A percentile compares a stretch with the other conserved stretches of the same genome.
phyloP scores from a whole-genome alignment of 768 basidiomycete genomes.

The Cubamyces sp. region DNA sequence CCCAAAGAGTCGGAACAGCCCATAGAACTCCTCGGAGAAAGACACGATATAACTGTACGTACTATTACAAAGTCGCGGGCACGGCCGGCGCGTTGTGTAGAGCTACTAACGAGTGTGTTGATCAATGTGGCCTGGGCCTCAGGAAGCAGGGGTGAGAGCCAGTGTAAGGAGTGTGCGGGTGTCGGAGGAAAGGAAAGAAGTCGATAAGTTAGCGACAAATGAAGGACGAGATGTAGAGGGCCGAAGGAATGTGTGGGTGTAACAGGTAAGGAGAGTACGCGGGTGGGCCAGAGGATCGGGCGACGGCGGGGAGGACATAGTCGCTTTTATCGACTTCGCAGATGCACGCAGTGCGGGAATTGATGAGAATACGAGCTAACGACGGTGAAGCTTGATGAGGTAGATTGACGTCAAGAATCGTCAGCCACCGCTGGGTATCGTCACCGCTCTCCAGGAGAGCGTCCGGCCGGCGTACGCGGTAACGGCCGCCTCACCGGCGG shows the following conservation, averaged over 20 bases:
- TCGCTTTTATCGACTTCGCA: constrained; percentile 6
- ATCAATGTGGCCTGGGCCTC: no score
- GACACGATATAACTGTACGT: no score
- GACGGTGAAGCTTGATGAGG: not conserved
- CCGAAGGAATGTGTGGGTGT: not conserved
- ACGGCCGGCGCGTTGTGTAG: no score
- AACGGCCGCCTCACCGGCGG: constrained; percentile 40
- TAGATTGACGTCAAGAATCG: not conserved
- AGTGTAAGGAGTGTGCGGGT: not conserved
- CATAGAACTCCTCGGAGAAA: no score
- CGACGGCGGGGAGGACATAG: not conserved
- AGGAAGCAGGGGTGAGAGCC: no score
- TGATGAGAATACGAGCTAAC: no score
- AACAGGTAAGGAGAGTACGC: not conserved
- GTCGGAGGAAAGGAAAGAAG: constrained; percentile 2
- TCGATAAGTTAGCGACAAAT: constrained; percentile 22
- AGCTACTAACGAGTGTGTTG: no score
- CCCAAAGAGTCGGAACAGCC: no score
- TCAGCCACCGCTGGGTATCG: not conserved
- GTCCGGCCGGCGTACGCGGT: constrained; percentile 7
- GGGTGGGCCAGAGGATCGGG: not conserved
- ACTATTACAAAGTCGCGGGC: no score
- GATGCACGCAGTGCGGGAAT: not conserved
- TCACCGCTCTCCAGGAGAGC: not conserved
- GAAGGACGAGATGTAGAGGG: not conserved